These are phyloP conservation scores for Colletotrichum filicis DNA, from an alignment of 2,329 filamentous ascomycete genomes.

Conservation along the genomic window DNA sequence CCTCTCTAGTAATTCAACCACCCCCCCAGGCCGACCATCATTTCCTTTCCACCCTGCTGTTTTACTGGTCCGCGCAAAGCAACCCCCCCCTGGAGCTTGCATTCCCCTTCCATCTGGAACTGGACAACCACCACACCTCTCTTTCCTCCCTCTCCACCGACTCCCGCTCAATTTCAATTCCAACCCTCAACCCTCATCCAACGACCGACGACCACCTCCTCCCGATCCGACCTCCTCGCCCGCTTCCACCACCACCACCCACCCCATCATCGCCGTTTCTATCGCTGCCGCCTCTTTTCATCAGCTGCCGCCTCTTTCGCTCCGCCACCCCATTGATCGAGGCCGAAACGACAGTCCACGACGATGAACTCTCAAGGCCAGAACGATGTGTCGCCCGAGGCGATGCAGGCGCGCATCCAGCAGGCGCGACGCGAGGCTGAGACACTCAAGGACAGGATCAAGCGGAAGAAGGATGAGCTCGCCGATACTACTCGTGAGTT, in stretches of 20 bases:
- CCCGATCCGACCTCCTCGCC: slow-evolving; percentile 31
- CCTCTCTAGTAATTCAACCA: slow-evolving; percentile 26
- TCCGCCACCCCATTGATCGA: slow-evolving; percentile 29
- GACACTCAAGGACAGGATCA: slow-evolving; percentile 97
- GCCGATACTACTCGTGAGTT: slow-evolving; percentile 95
- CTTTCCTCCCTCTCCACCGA: slow-evolving; percentile 36
- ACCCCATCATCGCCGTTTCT: slow-evolving; percentile 11
- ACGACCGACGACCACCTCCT: slow-evolving; percentile 33
- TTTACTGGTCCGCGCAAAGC: slow-evolving; percentile 36
- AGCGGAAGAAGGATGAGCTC: slow-evolving; percentile 99
- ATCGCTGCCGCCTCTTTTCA: neutral
- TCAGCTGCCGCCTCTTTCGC: slow-evolving; percentile 17
- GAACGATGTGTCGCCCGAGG: slow-evolving; percentile 75
- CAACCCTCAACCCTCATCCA: slow-evolving; percentile 33
- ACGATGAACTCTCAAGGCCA: slow-evolving; percentile 68
- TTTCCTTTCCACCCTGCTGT: slow-evolving; percentile 36
- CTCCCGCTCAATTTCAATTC: slow-evolving; percentile 35
- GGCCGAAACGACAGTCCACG: slow-evolving; percentile 18
- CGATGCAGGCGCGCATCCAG: slow-evolving; percentile 93
- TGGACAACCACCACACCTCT: slow-evolving; percentile 35
- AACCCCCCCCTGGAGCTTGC: slow-evolving; percentile 38
- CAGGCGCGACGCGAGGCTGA: slow-evolving; percentile 97
- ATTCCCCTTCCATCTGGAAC: slow-evolving; percentile 37
- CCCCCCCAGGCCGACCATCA: slow-evolving; percentile 34
- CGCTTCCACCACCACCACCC: slow-evolving; percentile 13